phyloP scores from a whole-genome alignment of 352 stramenopile species.

The Nothophytophthora sp. region DNA sequence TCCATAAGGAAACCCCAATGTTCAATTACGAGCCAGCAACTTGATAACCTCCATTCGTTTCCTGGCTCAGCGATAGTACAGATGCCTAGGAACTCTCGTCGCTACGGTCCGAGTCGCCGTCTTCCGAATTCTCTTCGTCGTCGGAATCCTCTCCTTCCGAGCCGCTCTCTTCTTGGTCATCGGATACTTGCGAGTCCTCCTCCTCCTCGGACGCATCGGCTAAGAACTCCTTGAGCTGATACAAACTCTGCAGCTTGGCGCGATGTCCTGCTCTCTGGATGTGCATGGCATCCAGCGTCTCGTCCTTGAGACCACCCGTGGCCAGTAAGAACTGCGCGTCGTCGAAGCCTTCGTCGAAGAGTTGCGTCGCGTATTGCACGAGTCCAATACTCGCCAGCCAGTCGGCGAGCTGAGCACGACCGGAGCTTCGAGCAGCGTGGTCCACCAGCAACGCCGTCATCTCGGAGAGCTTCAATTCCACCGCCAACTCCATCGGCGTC shows the following conservation, averaged over 20 bases:
- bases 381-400: conserved; percentile 79
- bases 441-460: conserved; percentile 39
- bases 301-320: conserved; percentile 42
- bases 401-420: conserved; percentile 39
- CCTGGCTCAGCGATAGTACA: too few relatives aligned
- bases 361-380: conserved; percentile 51
- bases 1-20: conserved; percentile 11
- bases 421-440: conserved; percentile 28
- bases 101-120: conserved; percentile 21
- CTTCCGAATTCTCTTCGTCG: conserved; percentile 19
- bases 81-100: conserved; percentile 20
- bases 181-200: conserved; percentile 17
- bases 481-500: conserved; percentile 59
- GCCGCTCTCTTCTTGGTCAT: conserved; percentile 15
- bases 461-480: conserved; percentile 32
- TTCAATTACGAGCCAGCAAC: conserved; percentile 18
- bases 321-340: conserved; percentile 62
- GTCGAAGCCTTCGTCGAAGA: conserved; percentile 64
- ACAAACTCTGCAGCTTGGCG: conserved; percentile 65
- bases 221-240: conserved; percentile 64
- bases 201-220: conserved; percentile 25
- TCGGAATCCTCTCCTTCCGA: conserved; percentile 25
- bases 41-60: too few relatives aligned
- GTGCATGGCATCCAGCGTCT: conserved; percentile 53
- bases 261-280: conserved; percentile 74